Conservation (phyloP, 345 rosid genomes). For the Ceriops tagal region DNA sequence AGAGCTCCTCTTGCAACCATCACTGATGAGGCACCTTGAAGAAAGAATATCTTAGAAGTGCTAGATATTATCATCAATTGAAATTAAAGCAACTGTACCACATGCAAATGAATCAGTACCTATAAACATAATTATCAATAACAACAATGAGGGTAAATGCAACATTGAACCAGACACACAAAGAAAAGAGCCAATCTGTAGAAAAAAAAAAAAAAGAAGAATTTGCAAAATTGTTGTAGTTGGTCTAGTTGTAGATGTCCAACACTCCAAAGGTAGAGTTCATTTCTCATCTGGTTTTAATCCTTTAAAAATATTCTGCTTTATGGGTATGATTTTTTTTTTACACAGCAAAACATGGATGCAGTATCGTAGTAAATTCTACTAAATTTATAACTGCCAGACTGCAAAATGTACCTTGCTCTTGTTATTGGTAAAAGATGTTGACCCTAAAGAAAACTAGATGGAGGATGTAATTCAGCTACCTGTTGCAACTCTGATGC, state of each 20-base stretch:
- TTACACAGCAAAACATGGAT: too few species aligned
- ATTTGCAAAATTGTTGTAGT: background rate
- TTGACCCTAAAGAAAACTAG: background rate
- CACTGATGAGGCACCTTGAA: conserved; percentile 74
- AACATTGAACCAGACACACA: background rate
- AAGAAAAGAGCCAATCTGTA: conserved; percentile 1
- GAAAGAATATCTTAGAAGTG: conserved; percentile 9
- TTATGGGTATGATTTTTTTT: too few species aligned
- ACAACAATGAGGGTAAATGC: background rate
- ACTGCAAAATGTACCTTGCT: too few species aligned
- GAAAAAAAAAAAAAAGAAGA: background rate
- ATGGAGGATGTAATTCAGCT: conserved; percentile 6
- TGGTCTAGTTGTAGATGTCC: background rate
- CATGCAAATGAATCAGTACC: too few species aligned
- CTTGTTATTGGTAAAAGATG: too few species aligned
- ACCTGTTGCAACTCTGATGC: conserved; percentile 76
- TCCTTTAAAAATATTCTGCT: too few species aligned
- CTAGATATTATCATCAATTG: background rate
- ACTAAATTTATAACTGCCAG: too few species aligned
- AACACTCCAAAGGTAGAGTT: too few species aligned
- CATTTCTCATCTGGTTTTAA: too few species aligned
- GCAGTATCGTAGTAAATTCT: too few species aligned
- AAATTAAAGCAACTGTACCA: background rate
- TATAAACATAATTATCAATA: too few species aligned
- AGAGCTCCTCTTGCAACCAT: conserved; percentile 97